A percentile compares a stretch with the other conserved stretches of the same genome.
phyloP scores from a whole-genome alignment of 2,329 filamentous ascomycete genomes.

The Parascedosporium putredinis region DNA sequence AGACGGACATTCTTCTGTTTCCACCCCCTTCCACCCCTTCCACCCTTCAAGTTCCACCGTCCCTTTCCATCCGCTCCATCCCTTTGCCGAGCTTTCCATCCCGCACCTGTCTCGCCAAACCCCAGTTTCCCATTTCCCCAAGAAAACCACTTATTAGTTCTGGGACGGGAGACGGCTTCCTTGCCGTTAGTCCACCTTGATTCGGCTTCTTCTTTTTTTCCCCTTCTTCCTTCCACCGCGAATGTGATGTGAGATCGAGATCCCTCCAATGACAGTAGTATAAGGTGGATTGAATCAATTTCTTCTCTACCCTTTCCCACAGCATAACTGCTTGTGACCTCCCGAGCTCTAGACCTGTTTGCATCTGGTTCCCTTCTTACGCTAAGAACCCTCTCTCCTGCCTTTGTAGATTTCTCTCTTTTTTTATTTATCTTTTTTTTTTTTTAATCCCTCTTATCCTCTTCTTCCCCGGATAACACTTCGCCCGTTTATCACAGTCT shows the following conservation, averaged over 20 bases:
- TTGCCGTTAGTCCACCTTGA: not conserved
- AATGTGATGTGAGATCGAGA: not conserved
- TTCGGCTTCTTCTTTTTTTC: not conserved
- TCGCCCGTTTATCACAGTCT: too few species aligned
- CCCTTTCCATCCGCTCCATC: not conserved
- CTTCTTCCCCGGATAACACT: too few species aligned
- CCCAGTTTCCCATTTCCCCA: not conserved
- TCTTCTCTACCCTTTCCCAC: not conserved
- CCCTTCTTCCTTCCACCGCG: not conserved
- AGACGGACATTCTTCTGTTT: not conserved
- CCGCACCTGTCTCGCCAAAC: not conserved
- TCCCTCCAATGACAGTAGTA: not conserved
- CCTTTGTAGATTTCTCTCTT: not conserved
- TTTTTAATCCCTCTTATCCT: too few species aligned
- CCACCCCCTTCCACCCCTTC: not conserved
- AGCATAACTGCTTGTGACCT: not conserved
- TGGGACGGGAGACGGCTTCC: not conserved
- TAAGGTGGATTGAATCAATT: not conserved
- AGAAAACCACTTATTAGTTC: not conserved
- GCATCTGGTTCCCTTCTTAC: not conserved
- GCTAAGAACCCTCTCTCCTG: too few species aligned
- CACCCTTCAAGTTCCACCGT: not conserved
- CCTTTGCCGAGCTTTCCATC: not conserved
- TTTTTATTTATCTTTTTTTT: too few species aligned
- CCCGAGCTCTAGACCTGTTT: not conserved